phyloP scores from a whole-genome alignment of 805 yeast genomes.

The Cyberlindnera amylophila region DNA sequence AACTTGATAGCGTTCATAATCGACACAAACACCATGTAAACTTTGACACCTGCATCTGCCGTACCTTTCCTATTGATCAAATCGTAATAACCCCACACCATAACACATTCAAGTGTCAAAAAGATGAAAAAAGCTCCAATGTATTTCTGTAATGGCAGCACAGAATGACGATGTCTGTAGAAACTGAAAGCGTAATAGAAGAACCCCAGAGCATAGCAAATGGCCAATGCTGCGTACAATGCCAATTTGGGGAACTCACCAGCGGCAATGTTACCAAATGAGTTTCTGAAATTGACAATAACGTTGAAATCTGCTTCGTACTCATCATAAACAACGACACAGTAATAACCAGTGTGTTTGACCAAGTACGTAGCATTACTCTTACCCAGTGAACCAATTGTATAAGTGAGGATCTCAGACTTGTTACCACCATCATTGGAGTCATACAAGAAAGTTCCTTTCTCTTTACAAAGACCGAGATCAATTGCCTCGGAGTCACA shows the following conservation, averaged over 20 bases:
- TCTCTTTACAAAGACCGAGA: slow-evolving; percentile 53
- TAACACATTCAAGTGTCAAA: slow-evolving; percentile 77
- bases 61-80: slow-evolving; percentile 62
- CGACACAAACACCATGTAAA: slow-evolving; percentile 75
- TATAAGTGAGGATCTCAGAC: slow-evolving; percentile 54
- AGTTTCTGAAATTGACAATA: slow-evolving; percentile 79
- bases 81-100: slow-evolving; percentile 90
- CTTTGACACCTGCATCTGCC: slow-evolving; percentile 51
- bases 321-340: slow-evolving; percentile 66
- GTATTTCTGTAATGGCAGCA: slow-evolving; percentile 87
- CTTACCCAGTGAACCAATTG: slow-evolving; percentile 53
- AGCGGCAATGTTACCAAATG: slow-evolving; percentile 87
- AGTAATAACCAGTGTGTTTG: slow-evolving; percentile 82
- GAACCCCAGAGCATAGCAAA: slow-evolving; percentile 77
- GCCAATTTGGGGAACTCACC: slow-evolving; percentile 89
- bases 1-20: slow-evolving; percentile 75
- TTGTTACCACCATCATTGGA: slow-evolving; percentile 39
- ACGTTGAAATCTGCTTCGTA: slow-evolving; percentile 48
- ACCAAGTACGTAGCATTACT: slow-evolving; percentile 64
- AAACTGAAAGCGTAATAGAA: slow-evolving; percentile 84
- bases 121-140: slow-evolving; percentile 81
- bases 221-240: slow-evolving; percentile 79
- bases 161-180: slow-evolving; percentile 79
- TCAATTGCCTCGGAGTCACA: slow-evolving; percentile 72
- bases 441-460: slow-evolving; percentile 60